phyloP scores from a whole-genome alignment of 352 stramenopile species.

The Phytopythium vexans region DNA sequence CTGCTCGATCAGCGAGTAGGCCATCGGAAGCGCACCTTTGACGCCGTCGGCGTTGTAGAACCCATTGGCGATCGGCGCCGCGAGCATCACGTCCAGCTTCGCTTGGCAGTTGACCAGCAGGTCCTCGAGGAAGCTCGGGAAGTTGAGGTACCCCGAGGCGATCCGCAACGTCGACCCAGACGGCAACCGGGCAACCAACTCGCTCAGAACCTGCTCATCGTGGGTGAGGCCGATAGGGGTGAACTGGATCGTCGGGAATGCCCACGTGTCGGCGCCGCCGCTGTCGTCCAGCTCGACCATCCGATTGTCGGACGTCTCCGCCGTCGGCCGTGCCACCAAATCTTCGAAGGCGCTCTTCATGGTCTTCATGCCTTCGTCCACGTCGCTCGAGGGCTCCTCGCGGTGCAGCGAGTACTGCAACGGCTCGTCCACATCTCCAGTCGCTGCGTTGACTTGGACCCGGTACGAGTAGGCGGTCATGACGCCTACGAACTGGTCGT shows the following conservation, averaged over 20 bases:
- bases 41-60: conserved; percentile 71
- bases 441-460: conserved; percentile 18
- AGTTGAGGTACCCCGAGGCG: conserved; percentile 80
- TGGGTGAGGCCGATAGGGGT: conserved; percentile 53
- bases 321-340: conserved; percentile 29
- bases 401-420: conserved; percentile 21
- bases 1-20: conserved; percentile 81
- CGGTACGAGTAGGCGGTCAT: conserved; percentile 43
- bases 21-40: conserved; percentile 75
- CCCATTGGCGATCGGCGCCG: conserved; percentile 63
- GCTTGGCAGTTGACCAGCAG: conserved; percentile 42
- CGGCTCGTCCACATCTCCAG: conserved; percentile 5
- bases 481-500: conserved; percentile 66
- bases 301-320: neutral
- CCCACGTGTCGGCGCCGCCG: conserved; percentile 43
- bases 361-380: conserved; percentile 23
- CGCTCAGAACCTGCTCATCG: conserved; percentile 48
- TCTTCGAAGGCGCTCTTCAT: conserved; percentile 48
- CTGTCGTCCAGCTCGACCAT: conserved; percentile 1
- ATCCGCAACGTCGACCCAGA: conserved; percentile 49
- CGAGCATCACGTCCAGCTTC: conserved; percentile 57
- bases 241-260: conserved; percentile 77
- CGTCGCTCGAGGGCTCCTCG: conserved; percentile 26
- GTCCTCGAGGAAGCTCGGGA: conserved; percentile 59
- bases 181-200: conserved; percentile 44